Conservation (phyloP, 768 basidiomycete genomes). For the Amanita pallidorosea region DNA sequence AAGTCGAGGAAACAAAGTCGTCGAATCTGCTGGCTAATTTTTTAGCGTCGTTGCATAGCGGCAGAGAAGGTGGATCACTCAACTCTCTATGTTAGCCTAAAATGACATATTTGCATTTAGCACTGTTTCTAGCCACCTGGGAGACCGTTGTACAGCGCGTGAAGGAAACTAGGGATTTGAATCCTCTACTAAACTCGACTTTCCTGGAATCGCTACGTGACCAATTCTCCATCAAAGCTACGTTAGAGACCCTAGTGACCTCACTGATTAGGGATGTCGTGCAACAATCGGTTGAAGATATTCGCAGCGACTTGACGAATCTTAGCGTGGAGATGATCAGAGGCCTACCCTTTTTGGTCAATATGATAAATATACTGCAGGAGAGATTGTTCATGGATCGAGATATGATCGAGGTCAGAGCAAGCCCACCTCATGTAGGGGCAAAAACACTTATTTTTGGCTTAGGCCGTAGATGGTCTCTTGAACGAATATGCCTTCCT, state of each 20-base stretch:
- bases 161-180: conserved; percentile 11
- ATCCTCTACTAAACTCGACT: conserved; percentile 27
- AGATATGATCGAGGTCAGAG: conserved; percentile 32
- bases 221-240: conserved; percentile 22
- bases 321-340: not conserved
- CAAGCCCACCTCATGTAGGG: not conserved
- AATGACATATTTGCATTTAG: not conserved
- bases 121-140: conserved; percentile 41
- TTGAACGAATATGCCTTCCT: conserved; percentile 24
- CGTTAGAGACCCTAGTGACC: conserved; percentile 8
- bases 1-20: conserved; percentile 32
- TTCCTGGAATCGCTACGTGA: conserved; percentile 35
- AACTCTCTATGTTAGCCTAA: not conserved
- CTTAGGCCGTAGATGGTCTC: conserved; percentile 36
- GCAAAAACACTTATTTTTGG: not conserved
- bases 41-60: conserved; percentile 20
- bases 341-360: conserved; percentile 20
- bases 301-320: conserved; percentile 5
- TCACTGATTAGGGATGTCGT: not conserved
- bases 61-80: conserved; percentile 14
- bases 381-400: conserved; percentile 34
- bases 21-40: conserved; percentile 34
- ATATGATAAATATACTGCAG: conserved; percentile 42
- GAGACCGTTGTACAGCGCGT: conserved; percentile 23
- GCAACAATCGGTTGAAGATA: conserved; percentile 1